Percentiles rank a stretch among this genome's conserved stretches.
Evolutionary conservation across 139 green algal species (phyloP).

Genomic region (Chlamydomonas sp.): DNA sequence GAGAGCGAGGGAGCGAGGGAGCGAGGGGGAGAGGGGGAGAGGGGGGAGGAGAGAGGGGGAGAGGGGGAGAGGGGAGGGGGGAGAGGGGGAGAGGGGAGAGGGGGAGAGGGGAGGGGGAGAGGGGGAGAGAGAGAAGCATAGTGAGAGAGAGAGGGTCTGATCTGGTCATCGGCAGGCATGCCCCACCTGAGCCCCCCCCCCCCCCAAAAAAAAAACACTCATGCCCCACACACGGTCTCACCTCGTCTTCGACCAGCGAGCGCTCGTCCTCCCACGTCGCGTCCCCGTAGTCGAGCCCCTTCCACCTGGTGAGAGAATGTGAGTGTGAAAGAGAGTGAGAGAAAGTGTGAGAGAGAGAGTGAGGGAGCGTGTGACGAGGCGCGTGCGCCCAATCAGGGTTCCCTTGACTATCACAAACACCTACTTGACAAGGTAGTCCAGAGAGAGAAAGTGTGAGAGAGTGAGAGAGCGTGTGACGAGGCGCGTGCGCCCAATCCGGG

Average conservation of each 20-base stretch:
- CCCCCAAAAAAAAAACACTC: background rate
- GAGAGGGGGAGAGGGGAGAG: background rate
- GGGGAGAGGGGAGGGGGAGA: background rate
- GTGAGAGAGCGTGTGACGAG: background rate
- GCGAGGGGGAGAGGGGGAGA: background rate
- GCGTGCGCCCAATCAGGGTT: constrained; percentile 3
- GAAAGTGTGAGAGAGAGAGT: background rate
- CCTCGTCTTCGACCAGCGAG: constrained; percentile 26
- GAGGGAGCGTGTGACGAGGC: background rate
- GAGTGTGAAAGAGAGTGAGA: background rate
- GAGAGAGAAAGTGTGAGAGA: background rate
- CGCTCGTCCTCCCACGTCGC: constrained; percentile 67
- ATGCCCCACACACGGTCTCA: constrained; percentile 6
- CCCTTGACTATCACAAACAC: background rate
- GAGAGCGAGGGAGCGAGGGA: no score
- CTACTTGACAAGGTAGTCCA: no score
- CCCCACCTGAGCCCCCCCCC: background rate
- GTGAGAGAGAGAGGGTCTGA: constrained; percentile 1
- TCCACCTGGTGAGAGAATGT: constrained; percentile 67
- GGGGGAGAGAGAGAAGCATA: background rate
- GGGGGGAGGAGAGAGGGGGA: background rate
- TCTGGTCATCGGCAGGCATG: constrained; percentile 3
- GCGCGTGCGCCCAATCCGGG: constrained; percentile 1
- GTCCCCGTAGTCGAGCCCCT: constrained; percentile 59
- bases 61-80: background rate